A percentile compares a stretch with the other conserved stretches of the same genome.
phyloP scores from a whole-genome alignment of 305 asterid species.

The Coffea humblotiana region DNA sequence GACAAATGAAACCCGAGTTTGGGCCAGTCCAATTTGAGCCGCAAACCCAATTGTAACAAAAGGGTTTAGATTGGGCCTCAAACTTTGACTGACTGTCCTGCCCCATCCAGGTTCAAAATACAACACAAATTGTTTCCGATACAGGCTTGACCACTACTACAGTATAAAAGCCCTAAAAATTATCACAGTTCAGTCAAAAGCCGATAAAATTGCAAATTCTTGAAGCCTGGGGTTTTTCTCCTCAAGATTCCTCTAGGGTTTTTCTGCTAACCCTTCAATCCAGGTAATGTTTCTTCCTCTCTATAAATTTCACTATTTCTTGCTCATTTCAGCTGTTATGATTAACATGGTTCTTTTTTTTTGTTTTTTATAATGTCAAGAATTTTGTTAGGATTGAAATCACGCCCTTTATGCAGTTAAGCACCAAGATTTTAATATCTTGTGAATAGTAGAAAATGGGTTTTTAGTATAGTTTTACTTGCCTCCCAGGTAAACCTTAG shows the following conservation, averaged over 20 bases:
- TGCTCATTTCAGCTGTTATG: not conserved
- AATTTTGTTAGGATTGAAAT: no score
- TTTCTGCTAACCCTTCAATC: not conserved
- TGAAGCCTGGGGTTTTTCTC: not conserved
- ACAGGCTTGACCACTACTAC: no score
- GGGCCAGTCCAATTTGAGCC: no score
- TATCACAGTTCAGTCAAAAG: no score
- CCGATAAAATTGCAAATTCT: not conserved
- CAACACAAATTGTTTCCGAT: no score
- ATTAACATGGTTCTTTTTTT: not conserved
- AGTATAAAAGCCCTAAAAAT: no score
- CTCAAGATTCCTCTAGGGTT: not conserved
- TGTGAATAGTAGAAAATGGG: not conserved
- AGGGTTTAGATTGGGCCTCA: no score
- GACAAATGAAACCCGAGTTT: no score
- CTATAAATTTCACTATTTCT: not conserved
- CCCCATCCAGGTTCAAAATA: no score
- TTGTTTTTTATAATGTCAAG: no score
- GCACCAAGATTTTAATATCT: not conserved
- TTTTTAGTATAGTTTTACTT: not conserved
- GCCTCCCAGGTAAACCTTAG: not conserved
- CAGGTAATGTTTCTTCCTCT: not conserved
- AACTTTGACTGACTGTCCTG: no score
- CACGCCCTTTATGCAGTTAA: not conserved
- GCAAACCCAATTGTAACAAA: no score